Percentiles rank a stretch among this genome's conserved stretches.
Conservation (phyloP, 139 green algal species). For the Limnomonas spitsbergensis region DNA sequence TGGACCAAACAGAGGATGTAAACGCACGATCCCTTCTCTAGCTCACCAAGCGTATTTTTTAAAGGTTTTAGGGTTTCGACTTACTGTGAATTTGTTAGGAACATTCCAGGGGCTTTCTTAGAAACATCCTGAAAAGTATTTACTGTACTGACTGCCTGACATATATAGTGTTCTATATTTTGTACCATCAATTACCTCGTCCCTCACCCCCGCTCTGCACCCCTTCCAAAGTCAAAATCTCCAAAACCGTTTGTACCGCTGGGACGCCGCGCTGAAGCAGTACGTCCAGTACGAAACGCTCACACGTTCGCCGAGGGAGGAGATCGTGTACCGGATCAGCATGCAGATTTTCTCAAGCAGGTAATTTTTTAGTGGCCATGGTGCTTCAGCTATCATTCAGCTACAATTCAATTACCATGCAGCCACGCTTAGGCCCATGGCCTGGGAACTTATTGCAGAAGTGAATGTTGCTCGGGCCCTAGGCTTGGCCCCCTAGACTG, state of each 20-base stretch:
- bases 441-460: too few relatives aligned
- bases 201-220: too few relatives aligned
- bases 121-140: conserved; percentile 3
- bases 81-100: not conserved
- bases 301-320: not conserved
- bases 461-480: too few relatives aligned
- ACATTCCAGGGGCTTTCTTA: not conserved
- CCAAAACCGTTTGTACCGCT: not conserved
- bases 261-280: not conserved
- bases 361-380: too few relatives aligned
- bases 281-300: not conserved
- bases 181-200: not conserved
- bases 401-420: too few relatives aligned
- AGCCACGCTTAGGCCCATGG: too few relatives aligned
- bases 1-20: too few relatives aligned
- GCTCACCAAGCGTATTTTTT: too few relatives aligned
- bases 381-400: too few relatives aligned
- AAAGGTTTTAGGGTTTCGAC: not conserved
- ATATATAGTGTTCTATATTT: not conserved
- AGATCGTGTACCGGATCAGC: not conserved
- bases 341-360: not conserved
- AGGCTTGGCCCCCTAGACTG: too few relatives aligned
- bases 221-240: not conserved
- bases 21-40: too few relatives aligned
- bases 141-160: not conserved